Conservation (phyloP, 2,329 filamentous ascomycete species). For the Coniochaeta pulveracea region DNA sequence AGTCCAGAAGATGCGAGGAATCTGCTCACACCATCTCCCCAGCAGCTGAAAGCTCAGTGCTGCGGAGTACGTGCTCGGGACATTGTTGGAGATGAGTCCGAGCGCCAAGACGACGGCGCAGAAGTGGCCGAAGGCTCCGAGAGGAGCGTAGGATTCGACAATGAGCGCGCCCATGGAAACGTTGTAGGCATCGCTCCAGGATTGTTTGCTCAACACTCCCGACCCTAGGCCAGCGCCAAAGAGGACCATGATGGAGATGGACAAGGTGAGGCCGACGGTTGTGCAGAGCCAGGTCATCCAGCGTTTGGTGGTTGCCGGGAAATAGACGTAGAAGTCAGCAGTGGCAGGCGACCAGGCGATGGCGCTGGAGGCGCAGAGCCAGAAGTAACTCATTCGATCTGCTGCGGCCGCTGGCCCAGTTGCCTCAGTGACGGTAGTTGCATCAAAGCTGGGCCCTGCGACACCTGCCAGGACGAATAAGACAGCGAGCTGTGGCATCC, state of each 20-base stretch:
- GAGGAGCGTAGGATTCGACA: constrained; percentile 45
- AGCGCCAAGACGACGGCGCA: constrained; percentile 54
- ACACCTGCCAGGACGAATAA: constrained; percentile 50
- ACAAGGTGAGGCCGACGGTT: constrained; percentile 39
- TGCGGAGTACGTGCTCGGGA: constrained; percentile 52
- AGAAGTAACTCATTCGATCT: constrained; percentile 57
- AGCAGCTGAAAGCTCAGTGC: constrained; percentile 60
- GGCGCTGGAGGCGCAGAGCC: constrained; percentile 51
- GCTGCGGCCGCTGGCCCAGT: constrained; percentile 38
- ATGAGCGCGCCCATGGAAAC: constrained; percentile 53
- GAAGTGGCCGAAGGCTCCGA: constrained; percentile 54
- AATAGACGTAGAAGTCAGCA: constrained; percentile 55
- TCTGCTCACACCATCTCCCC: constrained; percentile 40
- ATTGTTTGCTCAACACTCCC: constrained; percentile 36
- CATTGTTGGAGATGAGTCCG: constrained; percentile 53
- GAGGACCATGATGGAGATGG: constrained; percentile 49
- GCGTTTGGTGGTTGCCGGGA: constrained; percentile 29
- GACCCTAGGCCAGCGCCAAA: constrained; percentile 51
- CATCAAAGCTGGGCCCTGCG: constrained; percentile 48
- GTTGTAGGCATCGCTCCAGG: constrained; percentile 46
- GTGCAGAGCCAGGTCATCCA: constrained; percentile 32
- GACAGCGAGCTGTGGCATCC: constrained; percentile 50
- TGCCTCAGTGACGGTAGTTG: constrained; percentile 34
- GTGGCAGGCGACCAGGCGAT: constrained; percentile 51
- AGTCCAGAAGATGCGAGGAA: constrained; percentile 56